phyloP scores from a whole-genome alignment of 495 filamentous ascomycete genomes.

The Neurospora sp. region DNA sequence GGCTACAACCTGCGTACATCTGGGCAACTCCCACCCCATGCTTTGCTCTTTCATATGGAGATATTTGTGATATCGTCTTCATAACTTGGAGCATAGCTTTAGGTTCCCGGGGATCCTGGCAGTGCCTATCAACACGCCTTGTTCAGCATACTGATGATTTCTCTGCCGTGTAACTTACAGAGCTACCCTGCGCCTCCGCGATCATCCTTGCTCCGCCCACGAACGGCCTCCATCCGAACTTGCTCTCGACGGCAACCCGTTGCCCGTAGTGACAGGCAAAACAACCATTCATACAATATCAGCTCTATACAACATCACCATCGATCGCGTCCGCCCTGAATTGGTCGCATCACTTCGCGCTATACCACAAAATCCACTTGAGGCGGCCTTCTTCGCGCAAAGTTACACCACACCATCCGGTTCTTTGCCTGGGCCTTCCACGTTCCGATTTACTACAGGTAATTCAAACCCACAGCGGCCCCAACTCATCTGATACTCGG shows the following conservation, averaged over 20 bases:
- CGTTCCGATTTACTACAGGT: background rate
- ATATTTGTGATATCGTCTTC: background rate
- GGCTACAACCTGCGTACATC: background rate
- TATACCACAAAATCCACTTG: background rate
- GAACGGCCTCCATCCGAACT: constrained; percentile 6
- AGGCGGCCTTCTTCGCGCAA: background rate
- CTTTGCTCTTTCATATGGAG: background rate
- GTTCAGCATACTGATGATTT: constrained; percentile 8
- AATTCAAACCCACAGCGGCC: background rate
- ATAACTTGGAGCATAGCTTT: background rate
- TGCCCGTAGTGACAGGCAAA: background rate
- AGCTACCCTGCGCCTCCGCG: background rate
- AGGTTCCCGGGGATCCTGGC: background rate
- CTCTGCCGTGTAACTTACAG: constrained; percentile 14
- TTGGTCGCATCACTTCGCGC: background rate
- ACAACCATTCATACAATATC: background rate
- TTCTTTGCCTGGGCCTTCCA: background rate
- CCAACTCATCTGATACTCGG: background rate
- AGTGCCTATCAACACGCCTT: background rate
- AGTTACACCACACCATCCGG: background rate
- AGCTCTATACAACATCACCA: background rate
- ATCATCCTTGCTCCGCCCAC: constrained; percentile 10
- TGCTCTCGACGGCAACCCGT: background rate
- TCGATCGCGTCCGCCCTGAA: background rate
- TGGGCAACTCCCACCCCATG: background rate